These are phyloP conservation scores for Chlorella sp. DNA, from an alignment of 139 green algal species.

Conservation along the genomic window DNA sequence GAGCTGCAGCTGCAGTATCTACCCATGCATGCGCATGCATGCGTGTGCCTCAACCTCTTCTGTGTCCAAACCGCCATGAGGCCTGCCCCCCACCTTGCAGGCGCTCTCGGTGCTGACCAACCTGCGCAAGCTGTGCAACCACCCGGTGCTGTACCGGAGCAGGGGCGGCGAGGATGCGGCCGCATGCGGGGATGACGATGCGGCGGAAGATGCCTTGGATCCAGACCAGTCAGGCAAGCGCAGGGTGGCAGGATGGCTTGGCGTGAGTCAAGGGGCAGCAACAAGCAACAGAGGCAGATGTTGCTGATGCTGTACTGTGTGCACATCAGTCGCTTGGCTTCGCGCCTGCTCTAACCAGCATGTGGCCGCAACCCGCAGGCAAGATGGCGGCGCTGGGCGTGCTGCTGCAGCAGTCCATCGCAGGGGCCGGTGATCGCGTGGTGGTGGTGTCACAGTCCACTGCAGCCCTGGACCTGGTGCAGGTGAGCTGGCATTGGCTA, in stretches of 20 bases:
- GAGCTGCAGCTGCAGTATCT: too few species aligned
- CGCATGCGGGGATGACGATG: not conserved
- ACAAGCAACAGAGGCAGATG: too few species aligned
- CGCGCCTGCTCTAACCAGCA: not conserved
- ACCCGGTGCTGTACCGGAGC: conserved; percentile 60
- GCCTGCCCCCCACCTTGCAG: not conserved
- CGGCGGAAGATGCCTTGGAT: not conserved
- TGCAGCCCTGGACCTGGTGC: conserved; percentile 70
- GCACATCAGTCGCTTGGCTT: not conserved
- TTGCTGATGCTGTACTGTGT: not conserved
- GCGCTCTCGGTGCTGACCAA: conserved; percentile 65
- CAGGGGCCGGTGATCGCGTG: conserved; percentile 40
- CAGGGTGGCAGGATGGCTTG: not conserved
- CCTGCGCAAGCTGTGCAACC: conserved; percentile 79
- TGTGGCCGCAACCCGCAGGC: too few species aligned
- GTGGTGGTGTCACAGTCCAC: conserved; percentile 82
- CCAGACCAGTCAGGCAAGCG: not conserved
- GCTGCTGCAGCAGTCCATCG: conserved; percentile 58
- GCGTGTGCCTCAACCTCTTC: too few species aligned
- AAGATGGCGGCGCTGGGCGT: conserved; percentile 70
- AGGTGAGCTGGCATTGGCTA: conserved; percentile 10
- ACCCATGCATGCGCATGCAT: too few species aligned
- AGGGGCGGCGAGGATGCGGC: not conserved
- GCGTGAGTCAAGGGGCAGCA: not conserved
- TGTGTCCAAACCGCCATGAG: not conserved